phyloP scores from a whole-genome alignment of 768 basidiomycete species.

The Galerina sulciceps region DNA sequence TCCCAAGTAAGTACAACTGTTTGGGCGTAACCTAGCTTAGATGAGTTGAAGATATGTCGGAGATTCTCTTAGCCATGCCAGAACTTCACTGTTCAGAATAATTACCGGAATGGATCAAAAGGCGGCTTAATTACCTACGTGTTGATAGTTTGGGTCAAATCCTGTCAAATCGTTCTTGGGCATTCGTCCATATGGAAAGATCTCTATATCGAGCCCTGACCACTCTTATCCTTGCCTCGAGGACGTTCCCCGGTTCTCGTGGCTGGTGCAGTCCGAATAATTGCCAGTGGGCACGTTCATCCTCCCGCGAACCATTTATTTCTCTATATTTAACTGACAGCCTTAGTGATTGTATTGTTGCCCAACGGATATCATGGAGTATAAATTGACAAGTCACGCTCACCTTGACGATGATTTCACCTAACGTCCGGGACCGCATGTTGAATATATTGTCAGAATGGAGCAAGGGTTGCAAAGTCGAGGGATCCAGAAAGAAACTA shows the following conservation, averaged over 20 bases:
- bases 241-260: slow-evolving; percentile 5
- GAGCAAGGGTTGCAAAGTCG: slow-evolving; percentile 1
- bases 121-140: not conserved
- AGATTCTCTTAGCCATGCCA: not conserved
- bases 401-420: slow-evolving; percentile 6
- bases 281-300: slow-evolving; percentile 7
- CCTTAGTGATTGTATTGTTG: slow-evolving; percentile 15
- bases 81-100: not conserved
- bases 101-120: not conserved
- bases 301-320: slow-evolving; percentile 24
- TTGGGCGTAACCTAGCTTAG: no score
- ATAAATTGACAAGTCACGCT: slow-evolving; percentile 13
- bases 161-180: not conserved
- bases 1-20: not conserved
- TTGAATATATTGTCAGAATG: slow-evolving; percentile 12
- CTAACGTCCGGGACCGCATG: slow-evolving; percentile 22
- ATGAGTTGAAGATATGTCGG: no score
- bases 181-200: slow-evolving; percentile 3
- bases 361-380: slow-evolving; percentile 9
- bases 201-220: slow-evolving; percentile 1
- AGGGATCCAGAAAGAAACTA: slow-evolving; percentile 1
- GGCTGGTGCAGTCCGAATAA: slow-evolving; percentile 1
- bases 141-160: not conserved
- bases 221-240: slow-evolving; percentile 1
- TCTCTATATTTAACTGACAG: slow-evolving; percentile 22